Evolutionary conservation across 2,329 filamentous ascomycete genomes (phyloP).

Genomic region (Lasiodiplodia gonubiensis): DNA sequence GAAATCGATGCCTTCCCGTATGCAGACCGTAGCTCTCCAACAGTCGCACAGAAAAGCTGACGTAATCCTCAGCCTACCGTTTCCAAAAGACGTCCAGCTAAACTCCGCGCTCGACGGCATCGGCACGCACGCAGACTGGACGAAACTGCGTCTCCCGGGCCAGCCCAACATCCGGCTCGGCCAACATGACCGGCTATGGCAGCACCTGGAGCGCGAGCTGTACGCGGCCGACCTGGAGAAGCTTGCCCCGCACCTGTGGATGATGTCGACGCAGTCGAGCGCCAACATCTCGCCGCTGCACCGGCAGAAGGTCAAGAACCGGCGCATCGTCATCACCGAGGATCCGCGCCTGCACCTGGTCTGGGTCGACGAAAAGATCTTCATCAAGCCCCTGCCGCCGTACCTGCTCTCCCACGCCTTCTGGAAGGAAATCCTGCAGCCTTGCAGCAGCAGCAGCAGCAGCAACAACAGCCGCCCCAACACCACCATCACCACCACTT

Average conservation of each 20-base stretch:
- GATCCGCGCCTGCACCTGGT: constrained; percentile 34
- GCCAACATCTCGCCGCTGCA: constrained; percentile 33
- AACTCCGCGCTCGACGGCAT: too few relatives aligned
- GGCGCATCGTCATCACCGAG: constrained; percentile 34
- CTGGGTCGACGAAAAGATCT: constrained; percentile 34
- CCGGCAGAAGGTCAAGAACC: constrained; percentile 31
- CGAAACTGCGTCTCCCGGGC: neutral
- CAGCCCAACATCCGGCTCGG: neutral
- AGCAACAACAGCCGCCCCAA: too few relatives aligned
- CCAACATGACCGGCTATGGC: neutral
- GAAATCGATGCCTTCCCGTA: too few relatives aligned
- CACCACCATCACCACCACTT: too few relatives aligned
- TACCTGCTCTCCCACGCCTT: constrained; percentile 33
- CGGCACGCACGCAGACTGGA: too few relatives aligned
- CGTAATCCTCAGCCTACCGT: too few relatives aligned
- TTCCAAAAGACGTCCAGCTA: too few relatives aligned
- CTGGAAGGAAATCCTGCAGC: constrained; percentile 29
- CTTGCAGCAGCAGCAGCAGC: too few relatives aligned
- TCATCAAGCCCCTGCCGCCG: constrained; percentile 35
- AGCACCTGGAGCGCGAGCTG: neutral
- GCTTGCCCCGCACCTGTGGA: constrained; percentile 30
- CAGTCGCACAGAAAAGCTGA: too few relatives aligned
- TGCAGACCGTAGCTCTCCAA: too few relatives aligned
- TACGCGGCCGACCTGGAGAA: neutral
- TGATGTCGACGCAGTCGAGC: constrained; percentile 33